Evolutionary conservation across 306 rosid species (phyloP), one percentile per base, ranked within the genome.

Genomic region (Vigna unguiculata): DNA sequence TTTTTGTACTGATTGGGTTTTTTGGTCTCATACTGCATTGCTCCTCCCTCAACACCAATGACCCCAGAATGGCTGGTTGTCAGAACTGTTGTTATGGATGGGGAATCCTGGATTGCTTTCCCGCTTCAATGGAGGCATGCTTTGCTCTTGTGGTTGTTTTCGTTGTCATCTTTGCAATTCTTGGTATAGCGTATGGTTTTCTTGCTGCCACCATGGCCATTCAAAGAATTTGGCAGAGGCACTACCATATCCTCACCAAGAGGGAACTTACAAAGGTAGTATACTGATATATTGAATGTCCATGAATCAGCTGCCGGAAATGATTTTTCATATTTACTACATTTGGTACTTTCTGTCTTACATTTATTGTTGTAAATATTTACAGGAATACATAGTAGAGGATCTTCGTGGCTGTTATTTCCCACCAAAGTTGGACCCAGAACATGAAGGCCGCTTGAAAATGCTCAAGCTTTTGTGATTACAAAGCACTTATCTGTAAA

Each of bases 121-220:
- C 99, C 7, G 99, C 97, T n/a, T 96, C 99, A 32, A 91, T 96
- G 99, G 99, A 96, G 82, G 99, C 98, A 3, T 96, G 99, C 85
- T 96, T 96, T 81, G 97, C 97, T 47, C 84, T 96, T 24, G 93
- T 96, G 68, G 77, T 96, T 51, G 98, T 96, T 78, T 96, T 96
- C 9, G 97, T 96, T 14, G 91, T 96, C 68, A 91, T 96, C 84
- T 96, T 96, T 85, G 99, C 96, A 22, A 96, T 96, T 83, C 97
- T 96, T 76, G 99, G 99, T 61, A 91, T 96, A 77, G 98, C 99
- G 49, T 96, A 96, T 62, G 95, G 99, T 57, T 96, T 96, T 81
- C 99, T 96, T 54, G 98, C 98, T 16, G 86, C 97, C 46, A 96
- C 99, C 58, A 91, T 96, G 99, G 98, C 93, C 62, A 91, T 92